Conservation (phyloP, 169 alveolate species). For the Cryptosporidium felis region DNA sequence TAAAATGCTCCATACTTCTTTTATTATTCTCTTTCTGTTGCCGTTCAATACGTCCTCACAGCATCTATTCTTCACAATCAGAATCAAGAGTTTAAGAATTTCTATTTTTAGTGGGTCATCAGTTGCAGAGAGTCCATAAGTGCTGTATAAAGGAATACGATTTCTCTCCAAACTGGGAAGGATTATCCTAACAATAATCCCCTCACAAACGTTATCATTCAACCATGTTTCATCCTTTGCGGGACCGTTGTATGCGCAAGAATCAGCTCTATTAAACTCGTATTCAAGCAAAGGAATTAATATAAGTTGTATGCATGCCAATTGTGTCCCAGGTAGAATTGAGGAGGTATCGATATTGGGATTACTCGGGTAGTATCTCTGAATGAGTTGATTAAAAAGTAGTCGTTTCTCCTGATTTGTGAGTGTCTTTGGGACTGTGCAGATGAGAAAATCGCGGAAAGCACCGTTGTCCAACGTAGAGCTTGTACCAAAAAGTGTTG, state of each 20-base stretch:
- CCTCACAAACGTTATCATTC: conserved; percentile 40
- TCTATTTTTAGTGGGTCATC: conserved; percentile 66
- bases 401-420: conserved; percentile 51
- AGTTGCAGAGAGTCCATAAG: conserved; percentile 45
- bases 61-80: conserved; percentile 13
- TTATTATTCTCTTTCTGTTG: conserved; percentile 49
- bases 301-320: conserved; percentile 66
- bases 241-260: neutral
- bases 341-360: conserved; percentile 65
- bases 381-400: conserved; percentile 43
- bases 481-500: conserved; percentile 71
- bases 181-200: conserved; percentile 40
- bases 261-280: conserved; percentile 10
- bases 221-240: conserved; percentile 53
- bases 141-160: conserved; percentile 47
- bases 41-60: neutral
- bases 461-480: conserved; percentile 59
- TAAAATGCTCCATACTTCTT: conserved; percentile 60
- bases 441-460: conserved; percentile 66
- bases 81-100: conserved; percentile 28
- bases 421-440: conserved; percentile 56
- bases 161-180: conserved; percentile 51
- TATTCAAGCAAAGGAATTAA: conserved; percentile 45
- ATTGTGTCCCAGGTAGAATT: conserved; percentile 61
- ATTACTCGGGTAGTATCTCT: conserved; percentile 52